Percentiles rank a stretch among this genome's conserved stretches.
Conservation (phyloP, 805 yeast genomes). For the Kodamaea kaohsiungensis region DNA sequence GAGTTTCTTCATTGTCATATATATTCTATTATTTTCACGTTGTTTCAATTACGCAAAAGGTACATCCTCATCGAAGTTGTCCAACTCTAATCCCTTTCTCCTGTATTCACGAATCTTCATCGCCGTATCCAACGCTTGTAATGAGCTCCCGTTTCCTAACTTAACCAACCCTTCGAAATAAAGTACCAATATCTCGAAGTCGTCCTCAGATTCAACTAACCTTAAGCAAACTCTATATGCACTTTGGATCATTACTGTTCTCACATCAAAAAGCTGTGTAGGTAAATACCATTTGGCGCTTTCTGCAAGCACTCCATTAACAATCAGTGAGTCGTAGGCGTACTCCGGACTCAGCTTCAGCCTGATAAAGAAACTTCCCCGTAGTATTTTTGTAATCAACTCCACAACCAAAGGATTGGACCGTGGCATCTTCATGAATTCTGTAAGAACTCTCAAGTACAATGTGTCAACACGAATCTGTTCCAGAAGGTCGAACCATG, state of each 20-base stretch:
- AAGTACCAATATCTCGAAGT: conserved; percentile 24
- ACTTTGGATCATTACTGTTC: conserved; percentile 26
- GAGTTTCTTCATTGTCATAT: too few species aligned
- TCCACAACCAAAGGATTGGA: conserved; percentile 23
- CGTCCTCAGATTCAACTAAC: conserved; percentile 21
- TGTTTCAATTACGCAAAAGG: neutral
- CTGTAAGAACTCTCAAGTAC: conserved; percentile 24
- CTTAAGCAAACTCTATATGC: conserved; percentile 19
- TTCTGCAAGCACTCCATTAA: conserved; percentile 16
- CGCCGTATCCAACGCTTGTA: conserved; percentile 8
- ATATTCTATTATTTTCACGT: too few species aligned
- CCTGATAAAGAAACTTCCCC: conserved; percentile 19
- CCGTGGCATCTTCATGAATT: conserved; percentile 21
- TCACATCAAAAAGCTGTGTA: conserved; percentile 21
- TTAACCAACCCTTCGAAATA: conserved; percentile 24
- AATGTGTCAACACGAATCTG: conserved; percentile 22
- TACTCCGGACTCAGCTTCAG: neutral
- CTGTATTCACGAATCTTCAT: neutral
- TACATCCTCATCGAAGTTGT: neutral
- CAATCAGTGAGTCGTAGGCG: neutral
- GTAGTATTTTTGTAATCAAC: conserved; percentile 17
- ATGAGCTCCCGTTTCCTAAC: conserved; percentile 25
- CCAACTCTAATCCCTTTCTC: neutral
- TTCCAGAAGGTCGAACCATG: conserved; percentile 28
- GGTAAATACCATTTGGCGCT: conserved; percentile 16